Evolutionary conservation across 169 alveolate genomes (phyloP).

Genomic region (Neospora caninum): DNA sequence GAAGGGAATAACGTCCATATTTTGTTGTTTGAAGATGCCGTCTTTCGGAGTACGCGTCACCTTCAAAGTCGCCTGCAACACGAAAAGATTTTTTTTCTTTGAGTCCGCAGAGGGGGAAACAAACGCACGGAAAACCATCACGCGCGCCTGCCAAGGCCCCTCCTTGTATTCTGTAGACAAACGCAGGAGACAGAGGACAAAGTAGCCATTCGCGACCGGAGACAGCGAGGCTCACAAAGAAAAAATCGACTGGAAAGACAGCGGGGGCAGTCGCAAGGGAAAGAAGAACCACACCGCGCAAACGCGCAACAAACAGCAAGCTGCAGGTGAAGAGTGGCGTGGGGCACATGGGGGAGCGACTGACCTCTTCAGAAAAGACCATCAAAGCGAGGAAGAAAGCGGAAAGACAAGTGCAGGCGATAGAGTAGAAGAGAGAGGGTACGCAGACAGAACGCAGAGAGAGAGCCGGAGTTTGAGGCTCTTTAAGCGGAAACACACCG

Average conservation of each 20-base stretch:
- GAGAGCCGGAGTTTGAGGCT: no score
- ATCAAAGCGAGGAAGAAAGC: no score
- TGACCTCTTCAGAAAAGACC: no score
- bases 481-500: no score
- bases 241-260: background rate
- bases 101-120: background rate
- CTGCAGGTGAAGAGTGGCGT: no score
- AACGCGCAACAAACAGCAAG: no score
- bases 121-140: background rate
- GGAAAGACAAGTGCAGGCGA: no score
- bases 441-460: no score
- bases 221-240: no score
- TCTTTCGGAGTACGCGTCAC: background rate
- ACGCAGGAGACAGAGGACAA: background rate
- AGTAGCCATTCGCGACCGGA: no score
- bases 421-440: no score
- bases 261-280: background rate
- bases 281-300: background rate
- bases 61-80: background rate
- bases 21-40: background rate
- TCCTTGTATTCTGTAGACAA: constrained; percentile 12
- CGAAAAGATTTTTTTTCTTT: background rate
- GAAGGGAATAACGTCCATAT: background rate
- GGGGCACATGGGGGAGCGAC: no score
- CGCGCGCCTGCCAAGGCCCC: constrained; percentile 19